A percentile compares a stretch with the other conserved stretches of the same genome.
Conservation (phyloP, 768 basidiomycete genomes). For the Panus rudis region DNA sequence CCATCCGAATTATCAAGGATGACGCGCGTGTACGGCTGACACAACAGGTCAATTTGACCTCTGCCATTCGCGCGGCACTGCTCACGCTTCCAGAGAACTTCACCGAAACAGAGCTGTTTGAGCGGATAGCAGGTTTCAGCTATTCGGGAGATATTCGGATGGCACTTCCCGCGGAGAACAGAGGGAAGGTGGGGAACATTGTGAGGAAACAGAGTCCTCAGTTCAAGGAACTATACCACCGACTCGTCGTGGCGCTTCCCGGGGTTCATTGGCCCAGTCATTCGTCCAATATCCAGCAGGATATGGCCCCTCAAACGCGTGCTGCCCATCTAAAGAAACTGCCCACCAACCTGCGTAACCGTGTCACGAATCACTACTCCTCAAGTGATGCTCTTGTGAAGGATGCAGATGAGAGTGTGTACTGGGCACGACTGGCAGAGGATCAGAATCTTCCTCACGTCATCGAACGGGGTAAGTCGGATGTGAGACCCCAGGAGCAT, state of each 20-base stretch:
- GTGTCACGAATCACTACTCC: conserved; percentile 48
- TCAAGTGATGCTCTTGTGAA: conserved; percentile 28
- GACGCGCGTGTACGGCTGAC: conserved; percentile 88
- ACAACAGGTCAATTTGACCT: conserved; percentile 89
- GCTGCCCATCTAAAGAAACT: conserved; percentile 73
- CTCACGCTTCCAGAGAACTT: conserved; percentile 81
- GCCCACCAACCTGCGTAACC: conserved; percentile 55
- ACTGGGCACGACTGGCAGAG: conserved; percentile 67
- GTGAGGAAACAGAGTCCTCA: conserved; percentile 75
- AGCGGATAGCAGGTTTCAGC: conserved; percentile 76
- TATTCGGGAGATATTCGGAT: conserved; percentile 92
- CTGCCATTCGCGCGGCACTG: conserved; percentile 85
- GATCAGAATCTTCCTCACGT: conserved; percentile 49
- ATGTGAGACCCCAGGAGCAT: not conserved
- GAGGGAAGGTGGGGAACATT: conserved; percentile 90
- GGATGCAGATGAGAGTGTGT: conserved; percentile 65
- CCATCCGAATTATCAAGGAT: conserved; percentile 86
- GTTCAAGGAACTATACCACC: conserved; percentile 84
- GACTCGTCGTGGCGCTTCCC: conserved; percentile 68
- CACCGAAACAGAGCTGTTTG: conserved; percentile 75
- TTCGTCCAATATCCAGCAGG: conserved; percentile 60
- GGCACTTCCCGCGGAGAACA: conserved; percentile 91
- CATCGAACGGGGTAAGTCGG: conserved; percentile 44
- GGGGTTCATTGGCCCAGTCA: conserved; percentile 68
- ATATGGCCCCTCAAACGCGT: conserved; percentile 57